Percentiles rank a stretch among this genome's conserved stretches.
These are phyloP conservation scores for Huntiella savannae DNA, from an alignment of 2,329 filamentous ascomycete genomes.

Conservation along the genomic window DNA sequence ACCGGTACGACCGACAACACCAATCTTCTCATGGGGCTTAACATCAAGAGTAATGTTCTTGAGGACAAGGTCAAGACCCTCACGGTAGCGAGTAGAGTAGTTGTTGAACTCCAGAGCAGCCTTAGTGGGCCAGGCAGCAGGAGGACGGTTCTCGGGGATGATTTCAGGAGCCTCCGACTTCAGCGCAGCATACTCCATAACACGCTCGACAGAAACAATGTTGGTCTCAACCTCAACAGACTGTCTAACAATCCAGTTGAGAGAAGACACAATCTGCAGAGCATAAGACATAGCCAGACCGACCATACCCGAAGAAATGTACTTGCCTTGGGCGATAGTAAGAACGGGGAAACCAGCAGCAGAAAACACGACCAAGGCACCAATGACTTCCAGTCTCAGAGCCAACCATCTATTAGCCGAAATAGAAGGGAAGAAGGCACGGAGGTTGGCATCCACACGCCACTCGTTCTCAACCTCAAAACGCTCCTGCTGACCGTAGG, in stretches of 20 bases:
- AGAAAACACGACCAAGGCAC: conserved; percentile 77
- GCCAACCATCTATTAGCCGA: conserved; percentile 90
- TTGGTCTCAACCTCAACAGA: conserved; percentile 99
- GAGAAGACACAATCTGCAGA: conserved; percentile 84
- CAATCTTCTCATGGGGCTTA: conserved; percentile 94
- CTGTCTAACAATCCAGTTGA: conserved; percentile 98
- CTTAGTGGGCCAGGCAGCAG: conserved; percentile 77
- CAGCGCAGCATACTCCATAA: conserved; percentile 81
- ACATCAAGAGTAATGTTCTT: conserved; percentile 86
- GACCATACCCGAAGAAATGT: conserved; percentile 53
- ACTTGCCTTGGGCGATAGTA: conserved; percentile 50
- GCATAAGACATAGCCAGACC: conserved; percentile 95
- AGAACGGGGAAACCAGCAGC: conserved; percentile 69
- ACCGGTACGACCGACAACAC: conserved; percentile 86
- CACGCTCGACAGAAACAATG: conserved; percentile 93
- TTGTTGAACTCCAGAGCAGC: conserved; percentile 81
- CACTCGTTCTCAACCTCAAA: conserved; percentile 93
- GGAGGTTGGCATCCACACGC: conserved; percentile 85
- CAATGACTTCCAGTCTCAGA: conserved; percentile 85
- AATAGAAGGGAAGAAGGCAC: conserved; percentile 89
- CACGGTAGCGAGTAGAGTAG: conserved; percentile 84
- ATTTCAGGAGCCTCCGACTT: conserved; percentile 91
- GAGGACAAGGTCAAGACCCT: conserved; percentile 75
- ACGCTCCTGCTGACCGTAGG: conserved; percentile 71
- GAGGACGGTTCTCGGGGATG: conserved; percentile 67